Evolutionary conservation across 768 basidiomycete genomes (phyloP).

Genomic region (Neoboletus brunneissimus): DNA sequence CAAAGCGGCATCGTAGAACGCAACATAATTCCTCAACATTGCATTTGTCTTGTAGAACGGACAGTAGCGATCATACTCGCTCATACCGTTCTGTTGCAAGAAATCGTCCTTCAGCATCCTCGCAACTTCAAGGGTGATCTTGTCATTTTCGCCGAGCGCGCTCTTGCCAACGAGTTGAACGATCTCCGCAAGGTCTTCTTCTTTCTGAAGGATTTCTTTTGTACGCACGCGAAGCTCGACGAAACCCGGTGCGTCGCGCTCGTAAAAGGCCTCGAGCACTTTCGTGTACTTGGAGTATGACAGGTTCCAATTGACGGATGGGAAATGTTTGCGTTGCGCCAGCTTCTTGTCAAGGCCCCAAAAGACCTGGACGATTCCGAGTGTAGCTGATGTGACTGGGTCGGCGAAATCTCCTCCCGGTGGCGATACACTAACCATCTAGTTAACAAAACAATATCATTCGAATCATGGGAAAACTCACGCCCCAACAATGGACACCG

Average conservation of each 20-base stretch:
- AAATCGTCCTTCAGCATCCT: conserved; percentile 97
- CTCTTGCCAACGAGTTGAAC: conserved; percentile 99
- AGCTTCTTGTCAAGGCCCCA: conserved; percentile 99
- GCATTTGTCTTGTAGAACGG: conserved; percentile 98
- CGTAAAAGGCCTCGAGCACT: conserved; percentile 90
- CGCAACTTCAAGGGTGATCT: conserved; percentile 97
- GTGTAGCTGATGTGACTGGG: conserved; percentile 95
- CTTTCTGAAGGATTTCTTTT: conserved; percentile 97
- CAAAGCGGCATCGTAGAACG: conserved; percentile 88
- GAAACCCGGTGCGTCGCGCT: conserved; percentile 89
- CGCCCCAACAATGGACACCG: conserved; percentile 99
- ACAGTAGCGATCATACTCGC: conserved; percentile 94
- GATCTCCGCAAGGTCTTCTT: conserved; percentile 97
- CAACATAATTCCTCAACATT: conserved; percentile 94
- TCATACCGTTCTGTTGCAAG: conserved; percentile 98
- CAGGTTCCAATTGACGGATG: conserved; percentile 99
- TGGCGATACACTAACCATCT: conserved; percentile 76
- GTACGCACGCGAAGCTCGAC: conserved; percentile 88
- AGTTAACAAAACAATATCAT: conserved; percentile 6
- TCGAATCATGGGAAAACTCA: conserved; percentile 44
- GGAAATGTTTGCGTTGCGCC: conserved; percentile 98
- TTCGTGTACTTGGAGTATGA: conserved; percentile 99
- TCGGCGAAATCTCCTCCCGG: conserved; percentile 99
- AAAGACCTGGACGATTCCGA: conserved; percentile 99
- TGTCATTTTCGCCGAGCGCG: conserved; percentile 94